phyloP scores from a whole-genome alignment of 805 yeast genomes.

The Metschnikowia colocasiae region DNA sequence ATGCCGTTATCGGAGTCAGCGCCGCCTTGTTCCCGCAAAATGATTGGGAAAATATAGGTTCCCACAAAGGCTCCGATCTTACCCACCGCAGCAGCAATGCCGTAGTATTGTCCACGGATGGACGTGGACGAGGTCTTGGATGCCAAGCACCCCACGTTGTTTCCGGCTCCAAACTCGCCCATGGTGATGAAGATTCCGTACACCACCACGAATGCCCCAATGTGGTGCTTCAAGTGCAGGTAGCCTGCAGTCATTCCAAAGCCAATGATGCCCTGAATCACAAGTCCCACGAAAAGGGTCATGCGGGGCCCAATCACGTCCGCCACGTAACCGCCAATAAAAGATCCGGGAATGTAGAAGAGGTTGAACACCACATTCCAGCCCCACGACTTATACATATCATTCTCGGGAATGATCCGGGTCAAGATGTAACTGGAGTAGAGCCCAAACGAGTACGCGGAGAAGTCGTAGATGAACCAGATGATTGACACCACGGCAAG shows the following conservation, averaged over 20 bases:
- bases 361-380: conserved; percentile 89
- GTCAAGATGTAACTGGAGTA: conserved; percentile 71
- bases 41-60: conserved; percentile 81
- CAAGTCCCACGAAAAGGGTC: conserved; percentile 66
- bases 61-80: conserved; percentile 93
- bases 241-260: conserved; percentile 77
- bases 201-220: conserved; percentile 79
- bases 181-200: conserved; percentile 84
- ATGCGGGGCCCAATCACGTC: conserved; percentile 91
- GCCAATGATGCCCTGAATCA: conserved; percentile 74
- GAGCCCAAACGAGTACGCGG: conserved; percentile 82
- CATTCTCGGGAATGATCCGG: conserved; percentile 53
- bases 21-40: conserved; percentile 55
- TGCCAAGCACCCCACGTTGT: conserved; percentile 83
- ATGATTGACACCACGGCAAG: conserved; percentile 64
- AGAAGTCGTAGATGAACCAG: conserved; percentile 92
- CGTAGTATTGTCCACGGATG: conserved; percentile 86
- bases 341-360: conserved; percentile 87
- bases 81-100: conserved; percentile 87
- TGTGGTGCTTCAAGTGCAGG: conserved; percentile 48
- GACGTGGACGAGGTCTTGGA: conserved; percentile 84
- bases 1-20: conserved; percentile 50
- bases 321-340: conserved; percentile 79
- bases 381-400: conserved; percentile 74
- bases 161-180: conserved; percentile 95